Evolutionary conservation across 1,284 basidiomycete genomes (phyloP), one percentile per base, ranked within the genome.

Genomic region (Cutaneotrichosporon sp.): DNA sequence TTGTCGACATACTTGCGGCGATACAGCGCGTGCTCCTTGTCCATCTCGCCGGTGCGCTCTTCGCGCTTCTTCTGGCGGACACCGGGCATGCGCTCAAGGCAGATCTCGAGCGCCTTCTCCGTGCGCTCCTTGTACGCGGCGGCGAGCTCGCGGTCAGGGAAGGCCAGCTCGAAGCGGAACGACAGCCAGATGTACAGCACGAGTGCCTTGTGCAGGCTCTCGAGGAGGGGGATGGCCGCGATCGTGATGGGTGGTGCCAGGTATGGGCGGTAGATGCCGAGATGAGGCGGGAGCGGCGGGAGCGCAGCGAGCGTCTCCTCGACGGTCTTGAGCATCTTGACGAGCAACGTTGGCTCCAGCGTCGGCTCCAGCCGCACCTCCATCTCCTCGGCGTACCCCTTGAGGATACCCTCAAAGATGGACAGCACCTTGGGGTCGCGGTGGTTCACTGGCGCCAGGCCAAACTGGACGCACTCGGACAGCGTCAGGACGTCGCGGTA

Each of bases 161-260:
- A 98, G 13, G 87, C 84, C 51, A 93, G 82, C 1, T 87, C 84
- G 54, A 87, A 84, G n/a, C 95, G 87, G 78, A 87, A 89, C 24
- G 84, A 84, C 61, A 97, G 83, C 95, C 95, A 99, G 57, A 92
- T 82, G 77, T 98, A 98, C 20, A 90, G 70, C 18, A 90, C 87
- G 27, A 95, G 75, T n/a, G 86, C 80, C 69, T 90, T 89, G 79
- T 98, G 95, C 58, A 94, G 79, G 3, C 84, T 83, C 78, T 98
- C 95, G 38, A 98, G 82, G n/a, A 76, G 70, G 6, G 77, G 78
- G 34, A 79, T 67, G 5, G 69, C 68, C 8, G 65, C 54, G 50
- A 77, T 68, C 46, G 73, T 66, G 29, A 80, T 65, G 1, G 70
- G 66, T 10, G 78, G 75, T 1, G 49, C 49, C 43, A 56, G 59